Evolutionary conservation across 768 basidiomycete species (phyloP), one percentile per base, ranked within the genome.

Genomic region (Tricholoma hemisulphureum): DNA sequence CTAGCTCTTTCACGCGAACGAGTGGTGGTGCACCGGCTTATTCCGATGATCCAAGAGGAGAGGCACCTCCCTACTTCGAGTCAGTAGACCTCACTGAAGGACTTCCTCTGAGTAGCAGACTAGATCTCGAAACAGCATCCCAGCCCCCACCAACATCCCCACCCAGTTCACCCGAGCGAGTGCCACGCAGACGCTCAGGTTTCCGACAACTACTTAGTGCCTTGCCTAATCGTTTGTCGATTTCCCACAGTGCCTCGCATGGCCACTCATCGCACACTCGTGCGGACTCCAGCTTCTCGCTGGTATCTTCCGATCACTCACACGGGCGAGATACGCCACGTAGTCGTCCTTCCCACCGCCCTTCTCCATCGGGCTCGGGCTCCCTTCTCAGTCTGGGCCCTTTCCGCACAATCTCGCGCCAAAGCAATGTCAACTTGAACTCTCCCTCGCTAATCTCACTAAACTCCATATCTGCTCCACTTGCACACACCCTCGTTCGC

Each of bases 371-470:
- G 9, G 70, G 72, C 35, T 71, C 75, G 20, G 62, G 73, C 55
- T 66, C 76, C 28, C 23, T 76, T 64, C 55, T 78, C 71, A 37
- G 76, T 67, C 61, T 81, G 71, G 72, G 75, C 6, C 72, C 75
- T 46, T 80, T 84, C 71, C 80, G 84, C 41, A 75, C 80, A 0
- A 59, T 81, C 28, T 77, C 81, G 37, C 75, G 82, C 58, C 77
- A 83, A 67, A 69, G 72, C 18, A 79, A 76, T 7, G 67, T 77
- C 24, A 73, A 75, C 54, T 77, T 85, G 48, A 83, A 79, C 31
- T 89, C 86, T 1, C 84, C 88, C 7, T 89, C 89, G 18, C 74
- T 80, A 53, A 84, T 90, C 56, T 90, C 90, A 16, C 75, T 91
- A 32, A 77, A 84, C 61, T 88, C 83, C 9, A 93, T 93, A 57